phyloP scores from a whole-genome alignment of 306 rosid genomes.

The Castanea crenata region DNA sequence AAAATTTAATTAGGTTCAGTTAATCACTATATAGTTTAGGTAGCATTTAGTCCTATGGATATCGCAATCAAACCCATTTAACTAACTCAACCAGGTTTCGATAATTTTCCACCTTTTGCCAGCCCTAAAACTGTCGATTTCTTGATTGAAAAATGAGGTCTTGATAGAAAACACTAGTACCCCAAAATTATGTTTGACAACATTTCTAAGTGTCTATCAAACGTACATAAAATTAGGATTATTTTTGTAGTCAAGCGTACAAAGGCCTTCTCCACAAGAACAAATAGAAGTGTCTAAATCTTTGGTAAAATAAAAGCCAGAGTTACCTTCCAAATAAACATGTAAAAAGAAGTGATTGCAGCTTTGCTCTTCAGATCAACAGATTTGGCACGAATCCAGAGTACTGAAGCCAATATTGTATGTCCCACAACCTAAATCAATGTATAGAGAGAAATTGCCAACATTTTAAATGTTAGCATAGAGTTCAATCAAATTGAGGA shows the following conservation, averaged over 20 bases:
- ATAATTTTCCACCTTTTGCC: neutral
- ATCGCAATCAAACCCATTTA: neutral
- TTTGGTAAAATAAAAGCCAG: neutral
- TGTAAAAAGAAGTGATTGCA: conserved; percentile 85
- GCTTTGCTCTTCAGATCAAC: conserved; percentile 81
- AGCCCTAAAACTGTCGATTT: neutral
- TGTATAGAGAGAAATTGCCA: conserved; percentile 20
- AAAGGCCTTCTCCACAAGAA: too few species aligned
- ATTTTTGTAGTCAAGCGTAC: neutral
- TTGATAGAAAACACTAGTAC: neutral
- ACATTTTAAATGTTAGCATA: conserved; percentile 11
- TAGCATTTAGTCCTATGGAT: neutral
- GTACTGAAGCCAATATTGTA: conserved; percentile 55
- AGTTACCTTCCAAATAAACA: conserved; percentile 96
- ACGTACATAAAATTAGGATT: neutral
- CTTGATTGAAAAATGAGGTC: neutral
- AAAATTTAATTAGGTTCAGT: neutral
- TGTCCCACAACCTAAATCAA: conserved; percentile 73
- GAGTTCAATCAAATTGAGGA: neutral
- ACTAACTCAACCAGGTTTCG: neutral
- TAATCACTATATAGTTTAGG: neutral
- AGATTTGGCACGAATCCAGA: conserved; percentile 78
- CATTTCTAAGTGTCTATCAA: neutral
- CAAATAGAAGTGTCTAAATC: neutral
- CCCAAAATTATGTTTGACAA: neutral